These are phyloP conservation scores for Ustilago vetiveriae DNA, from an alignment of 1,284 basidiomycete species.

Conservation along the genomic window DNA sequence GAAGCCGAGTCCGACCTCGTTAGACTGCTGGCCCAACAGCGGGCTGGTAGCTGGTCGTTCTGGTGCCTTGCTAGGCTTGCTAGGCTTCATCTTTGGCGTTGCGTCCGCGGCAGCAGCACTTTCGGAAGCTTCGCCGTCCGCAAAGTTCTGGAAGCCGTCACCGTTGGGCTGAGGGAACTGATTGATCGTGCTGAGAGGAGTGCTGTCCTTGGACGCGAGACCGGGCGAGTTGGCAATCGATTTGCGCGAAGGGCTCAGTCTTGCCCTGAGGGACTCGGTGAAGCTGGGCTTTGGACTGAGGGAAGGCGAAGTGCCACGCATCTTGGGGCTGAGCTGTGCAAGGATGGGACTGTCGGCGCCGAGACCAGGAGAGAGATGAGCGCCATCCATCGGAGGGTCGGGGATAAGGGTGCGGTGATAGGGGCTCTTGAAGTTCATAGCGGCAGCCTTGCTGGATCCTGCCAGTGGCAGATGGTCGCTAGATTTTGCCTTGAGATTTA, in stretches of 20 bases:
- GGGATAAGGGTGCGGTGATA: conserved; percentile 45
- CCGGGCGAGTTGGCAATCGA: conserved; percentile 40
- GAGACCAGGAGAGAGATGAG: conserved; percentile 33
- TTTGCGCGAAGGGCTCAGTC: conserved; percentile 42
- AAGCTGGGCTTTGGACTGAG: conserved; percentile 35
- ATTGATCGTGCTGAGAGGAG: conserved; percentile 30
- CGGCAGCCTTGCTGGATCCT: conserved; percentile 4
- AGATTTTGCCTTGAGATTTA: conserved; percentile 31
- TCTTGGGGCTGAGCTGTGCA: conserved; percentile 36
- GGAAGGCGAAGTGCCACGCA: conserved; percentile 25
- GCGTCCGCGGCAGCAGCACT: conserved; percentile 4
- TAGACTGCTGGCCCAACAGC: conserved; percentile 8
- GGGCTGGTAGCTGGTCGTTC: conserved; percentile 28
- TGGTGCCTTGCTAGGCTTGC: conserved; percentile 9
- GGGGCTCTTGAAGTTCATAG: conserved; percentile 42
- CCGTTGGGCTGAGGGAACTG: conserved; percentile 30
- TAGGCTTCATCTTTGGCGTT: conserved; percentile 18
- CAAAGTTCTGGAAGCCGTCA: conserved; percentile 3
- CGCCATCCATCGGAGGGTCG: conserved; percentile 31
- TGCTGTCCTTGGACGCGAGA: conserved; percentile 24
- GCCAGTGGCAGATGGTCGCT: conserved; percentile 37
- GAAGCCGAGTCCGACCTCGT: conserved; percentile 17
- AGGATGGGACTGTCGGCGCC: conserved; percentile 41
- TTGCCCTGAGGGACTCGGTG: conserved; percentile 31
- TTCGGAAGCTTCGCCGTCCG: background rate